These are phyloP conservation scores for Penicillium lividum DNA, from an alignment of 495 filamentous ascomycete species.

Conservation along the genomic window DNA sequence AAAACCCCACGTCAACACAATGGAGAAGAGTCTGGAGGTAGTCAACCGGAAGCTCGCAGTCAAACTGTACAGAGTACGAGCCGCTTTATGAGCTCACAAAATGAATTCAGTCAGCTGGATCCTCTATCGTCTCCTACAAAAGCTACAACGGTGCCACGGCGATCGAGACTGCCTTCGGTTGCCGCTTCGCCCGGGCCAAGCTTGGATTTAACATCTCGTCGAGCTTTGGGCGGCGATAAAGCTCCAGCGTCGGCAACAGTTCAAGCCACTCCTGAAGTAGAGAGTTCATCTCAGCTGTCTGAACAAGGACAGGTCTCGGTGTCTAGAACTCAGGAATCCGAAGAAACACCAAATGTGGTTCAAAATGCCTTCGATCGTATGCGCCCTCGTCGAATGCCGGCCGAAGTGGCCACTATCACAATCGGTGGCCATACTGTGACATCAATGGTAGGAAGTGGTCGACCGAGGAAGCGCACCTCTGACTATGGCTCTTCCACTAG, in stretches of 20 bases:
- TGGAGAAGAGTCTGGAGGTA: constrained; percentile 14
- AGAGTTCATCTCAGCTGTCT: constrained; percentile 15
- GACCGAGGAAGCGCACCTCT: constrained; percentile 40
- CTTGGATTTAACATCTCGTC: constrained; percentile 1
- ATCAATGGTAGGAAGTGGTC: constrained; percentile 54
- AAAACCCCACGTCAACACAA: constrained; percentile 7
- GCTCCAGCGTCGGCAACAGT: constrained; percentile 9
- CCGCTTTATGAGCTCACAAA: constrained; percentile 27
- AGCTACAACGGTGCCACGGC: constrained; percentile 1
- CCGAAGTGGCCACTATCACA: constrained; percentile 85
- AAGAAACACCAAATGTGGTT: constrained; percentile 48
- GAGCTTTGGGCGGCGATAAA: neutral
- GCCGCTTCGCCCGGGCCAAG: constrained; percentile 2
- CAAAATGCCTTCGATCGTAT: constrained; percentile 68
- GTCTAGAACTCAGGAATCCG: constrained; percentile 22
- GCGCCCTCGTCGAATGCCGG: constrained; percentile 61
- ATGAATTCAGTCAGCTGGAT: constrained; percentile 17
- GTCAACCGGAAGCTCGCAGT: constrained; percentile 24
- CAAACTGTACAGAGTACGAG: constrained; percentile 31
- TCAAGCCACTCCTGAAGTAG: neutral
- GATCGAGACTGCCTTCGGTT: constrained; percentile 3
- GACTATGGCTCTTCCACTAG: constrained; percentile 18
- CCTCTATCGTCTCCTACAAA: constrained; percentile 22
- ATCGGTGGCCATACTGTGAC: constrained; percentile 79
- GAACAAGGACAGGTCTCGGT: constrained; percentile 16